Conservation (phyloP, 1,284 basidiomycete genomes). For the Irpex lacteus region DNA sequence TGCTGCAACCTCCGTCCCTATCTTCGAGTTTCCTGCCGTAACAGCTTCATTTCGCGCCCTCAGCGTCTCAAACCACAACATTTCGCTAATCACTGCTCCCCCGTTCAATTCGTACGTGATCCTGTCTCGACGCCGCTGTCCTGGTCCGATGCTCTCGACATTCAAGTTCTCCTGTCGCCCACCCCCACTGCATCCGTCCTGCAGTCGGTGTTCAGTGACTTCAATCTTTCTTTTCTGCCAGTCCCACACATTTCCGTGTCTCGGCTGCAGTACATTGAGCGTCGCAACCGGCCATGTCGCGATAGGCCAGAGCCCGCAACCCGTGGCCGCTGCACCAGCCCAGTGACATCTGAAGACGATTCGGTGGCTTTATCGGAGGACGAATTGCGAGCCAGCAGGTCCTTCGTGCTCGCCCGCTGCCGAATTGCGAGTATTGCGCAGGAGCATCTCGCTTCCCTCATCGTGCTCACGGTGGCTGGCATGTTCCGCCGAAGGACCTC, state of each 20-base stretch:
- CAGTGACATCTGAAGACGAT: neutral
- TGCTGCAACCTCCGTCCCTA: neutral
- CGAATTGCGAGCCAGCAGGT: neutral
- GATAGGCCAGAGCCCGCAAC: neutral
- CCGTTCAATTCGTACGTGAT: neutral
- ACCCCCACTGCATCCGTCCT: neutral
- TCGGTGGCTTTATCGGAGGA: neutral
- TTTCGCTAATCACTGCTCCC: constrained; percentile 1
- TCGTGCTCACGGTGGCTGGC: neutral
- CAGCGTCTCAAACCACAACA: neutral
- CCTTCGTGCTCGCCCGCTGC: neutral
- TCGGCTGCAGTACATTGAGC: neutral
- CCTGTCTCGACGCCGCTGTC: neutral
- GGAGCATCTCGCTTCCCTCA: neutral
- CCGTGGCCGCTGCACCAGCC: too few species aligned
- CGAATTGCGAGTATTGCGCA: neutral
- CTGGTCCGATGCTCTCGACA: neutral
- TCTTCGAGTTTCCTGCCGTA: neutral
- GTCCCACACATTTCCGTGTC: neutral
- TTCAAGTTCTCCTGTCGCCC: neutral
- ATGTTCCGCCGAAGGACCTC: neutral
- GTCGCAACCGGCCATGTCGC: neutral
- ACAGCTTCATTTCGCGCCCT: neutral
- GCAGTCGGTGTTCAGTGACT: neutral
- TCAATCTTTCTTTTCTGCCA: neutral